These are phyloP conservation scores for Micromonas pusilla DNA, from an alignment of 139 green algal genomes.

Conservation along the genomic window DNA sequence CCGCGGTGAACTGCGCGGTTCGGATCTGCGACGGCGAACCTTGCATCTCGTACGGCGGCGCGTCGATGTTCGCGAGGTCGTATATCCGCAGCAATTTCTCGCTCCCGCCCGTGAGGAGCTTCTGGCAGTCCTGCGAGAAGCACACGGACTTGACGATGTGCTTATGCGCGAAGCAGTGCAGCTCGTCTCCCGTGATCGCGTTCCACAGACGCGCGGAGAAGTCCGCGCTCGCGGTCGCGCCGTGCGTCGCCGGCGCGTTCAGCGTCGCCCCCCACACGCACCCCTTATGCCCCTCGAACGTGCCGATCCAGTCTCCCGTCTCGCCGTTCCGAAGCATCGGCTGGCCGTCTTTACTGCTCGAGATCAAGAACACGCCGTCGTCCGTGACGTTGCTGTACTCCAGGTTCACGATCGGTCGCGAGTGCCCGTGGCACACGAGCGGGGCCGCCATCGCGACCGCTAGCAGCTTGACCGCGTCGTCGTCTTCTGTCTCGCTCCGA, in stretches of 20 bases:
- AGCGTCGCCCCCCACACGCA: slow-evolving; percentile 90
- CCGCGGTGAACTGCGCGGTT: slow-evolving; percentile 50
- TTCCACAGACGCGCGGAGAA: slow-evolving; percentile 89
- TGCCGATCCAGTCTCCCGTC: slow-evolving; percentile 97
- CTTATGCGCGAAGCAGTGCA: slow-evolving; percentile 78
- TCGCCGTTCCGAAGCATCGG: slow-evolving; percentile 92
- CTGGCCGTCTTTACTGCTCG: slow-evolving; percentile 86
- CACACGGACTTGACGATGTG: slow-evolving; percentile 86
- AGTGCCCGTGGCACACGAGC: slow-evolving; percentile 92
- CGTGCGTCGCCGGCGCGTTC: slow-evolving; percentile 73
- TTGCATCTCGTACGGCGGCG: slow-evolving; percentile 50
- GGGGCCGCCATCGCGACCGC: slow-evolving; percentile 51
- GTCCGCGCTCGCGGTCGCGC: slow-evolving; percentile 86
- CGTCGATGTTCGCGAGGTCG: slow-evolving; percentile 65
- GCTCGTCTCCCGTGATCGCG: slow-evolving; percentile 80
- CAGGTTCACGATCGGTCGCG: slow-evolving; percentile 88
- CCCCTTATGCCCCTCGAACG: slow-evolving; percentile 96
- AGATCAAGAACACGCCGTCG: slow-evolving; percentile 91
- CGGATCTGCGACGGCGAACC: slow-evolving; percentile 48
- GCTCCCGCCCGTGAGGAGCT: slow-evolving; percentile 48
- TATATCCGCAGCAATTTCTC: slow-evolving; percentile 90
- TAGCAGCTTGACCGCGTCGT: no score
- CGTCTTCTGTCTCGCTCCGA: neutral
- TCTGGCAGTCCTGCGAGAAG: slow-evolving; percentile 44
- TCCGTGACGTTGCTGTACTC: slow-evolving; percentile 85